These are phyloP conservation scores for Solanum chilense DNA, from an alignment of 257 asterid species.

Conservation along the genomic window DNA sequence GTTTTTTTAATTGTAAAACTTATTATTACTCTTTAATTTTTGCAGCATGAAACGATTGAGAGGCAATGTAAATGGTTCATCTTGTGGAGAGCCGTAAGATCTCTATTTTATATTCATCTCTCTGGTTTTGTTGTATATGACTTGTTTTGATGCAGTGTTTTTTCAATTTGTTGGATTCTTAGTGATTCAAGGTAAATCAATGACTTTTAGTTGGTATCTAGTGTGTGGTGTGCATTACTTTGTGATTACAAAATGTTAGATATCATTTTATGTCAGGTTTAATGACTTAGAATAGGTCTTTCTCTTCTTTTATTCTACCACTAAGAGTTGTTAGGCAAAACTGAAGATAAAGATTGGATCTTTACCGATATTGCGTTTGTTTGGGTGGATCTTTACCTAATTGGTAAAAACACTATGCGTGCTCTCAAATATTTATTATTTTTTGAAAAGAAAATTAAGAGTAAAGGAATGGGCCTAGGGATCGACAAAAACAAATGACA, in stretches of 20 bases:
- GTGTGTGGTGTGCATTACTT: neutral
- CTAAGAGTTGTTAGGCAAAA: slow-evolving; percentile 3
- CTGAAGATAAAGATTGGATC: slow-evolving; percentile 13
- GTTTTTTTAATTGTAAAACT: neutral
- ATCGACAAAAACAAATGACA: too few relatives aligned
- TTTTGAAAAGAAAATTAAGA: neutral
- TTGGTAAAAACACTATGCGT: neutral
- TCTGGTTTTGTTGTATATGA: neutral
- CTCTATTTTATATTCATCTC: neutral
- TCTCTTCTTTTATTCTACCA: neutral
- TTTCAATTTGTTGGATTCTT: neutral
- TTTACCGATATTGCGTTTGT: slow-evolving; percentile 3
- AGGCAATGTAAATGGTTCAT: slow-evolving; percentile 46
- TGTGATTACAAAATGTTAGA: slow-evolving; percentile 17
- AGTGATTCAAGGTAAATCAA: slow-evolving; percentile 8
- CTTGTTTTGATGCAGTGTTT: neutral
- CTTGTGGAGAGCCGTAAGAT: slow-evolving; percentile 76
- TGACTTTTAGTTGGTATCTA: slow-evolving; percentile 4
- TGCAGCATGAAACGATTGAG: slow-evolving; percentile 64
- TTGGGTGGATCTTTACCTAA: neutral
- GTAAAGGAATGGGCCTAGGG: neutral
- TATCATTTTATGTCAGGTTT: neutral
- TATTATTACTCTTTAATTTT: neutral
- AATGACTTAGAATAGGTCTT: neutral
- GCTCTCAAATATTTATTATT: neutral